Evolutionary conservation across 441 rosid species (phyloP).

Genomic region (Pelargonium citronellum): DNA sequence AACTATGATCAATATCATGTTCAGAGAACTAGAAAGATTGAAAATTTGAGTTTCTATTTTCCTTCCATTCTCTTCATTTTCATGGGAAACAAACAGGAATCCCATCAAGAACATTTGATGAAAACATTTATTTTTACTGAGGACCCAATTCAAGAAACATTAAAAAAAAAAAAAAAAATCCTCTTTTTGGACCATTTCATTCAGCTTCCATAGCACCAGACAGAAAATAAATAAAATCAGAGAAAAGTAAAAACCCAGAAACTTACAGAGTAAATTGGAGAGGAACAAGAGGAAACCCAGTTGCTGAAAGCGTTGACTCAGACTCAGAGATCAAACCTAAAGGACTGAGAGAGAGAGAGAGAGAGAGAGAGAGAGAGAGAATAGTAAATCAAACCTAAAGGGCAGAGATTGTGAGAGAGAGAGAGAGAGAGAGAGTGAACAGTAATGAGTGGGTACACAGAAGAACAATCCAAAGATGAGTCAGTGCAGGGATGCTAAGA

Average conservation of each 20-base stretch:
- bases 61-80: no score
- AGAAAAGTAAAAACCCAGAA: background rate
- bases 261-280: background rate
- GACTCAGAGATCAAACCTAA: background rate
- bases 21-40: background rate
- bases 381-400: background rate
- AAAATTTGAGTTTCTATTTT: no score
- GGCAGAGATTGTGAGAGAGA: background rate
- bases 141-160: background rate
- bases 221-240: background rate
- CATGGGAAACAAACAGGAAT: background rate
- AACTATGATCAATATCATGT: background rate
- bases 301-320: background rate
- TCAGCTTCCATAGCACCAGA: background rate
- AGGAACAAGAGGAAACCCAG: background rate
- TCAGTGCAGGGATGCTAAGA: conserved; percentile 16
- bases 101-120: background rate
- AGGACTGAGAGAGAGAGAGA: background rate
- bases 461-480: conserved; percentile 2
- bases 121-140: background rate
- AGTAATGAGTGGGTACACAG: conserved; percentile 6
- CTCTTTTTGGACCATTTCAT: background rate
- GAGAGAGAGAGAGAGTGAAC: conserved; percentile 1
- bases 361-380: background rate
- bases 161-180: background rate